A percentile compares a stretch with the other conserved stretches of the same genome.
Conservation (phyloP, 371 early-diverging fungal genomes). For the Racocetra persica region DNA sequence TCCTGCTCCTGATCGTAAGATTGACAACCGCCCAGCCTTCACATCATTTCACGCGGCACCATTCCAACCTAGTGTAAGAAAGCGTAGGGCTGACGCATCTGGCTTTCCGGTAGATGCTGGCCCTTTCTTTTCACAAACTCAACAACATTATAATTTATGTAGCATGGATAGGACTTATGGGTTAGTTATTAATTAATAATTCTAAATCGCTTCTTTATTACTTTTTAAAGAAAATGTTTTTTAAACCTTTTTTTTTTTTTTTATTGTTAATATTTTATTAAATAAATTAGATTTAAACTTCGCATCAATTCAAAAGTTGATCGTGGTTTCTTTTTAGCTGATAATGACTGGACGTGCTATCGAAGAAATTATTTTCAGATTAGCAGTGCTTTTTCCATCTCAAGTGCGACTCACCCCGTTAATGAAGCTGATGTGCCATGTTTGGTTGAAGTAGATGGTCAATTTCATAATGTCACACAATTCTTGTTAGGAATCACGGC, state of each 20-base stretch:
- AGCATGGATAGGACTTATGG: constrained; percentile 65
- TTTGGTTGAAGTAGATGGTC: constrained; percentile 59
- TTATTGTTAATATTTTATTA: too few relatives aligned
- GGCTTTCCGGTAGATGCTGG: constrained; percentile 47
- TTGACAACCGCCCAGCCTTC: too few relatives aligned
- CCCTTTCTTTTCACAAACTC: constrained; percentile 71
- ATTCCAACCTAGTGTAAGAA: not conserved
- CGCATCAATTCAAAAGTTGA: constrained; percentile 74
- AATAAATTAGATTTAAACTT: constrained; percentile 50
- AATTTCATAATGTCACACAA: constrained; percentile 59
- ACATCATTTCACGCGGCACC: not conserved
- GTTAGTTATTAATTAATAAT: constrained; percentile 46
- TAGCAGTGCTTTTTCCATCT: constrained; percentile 74
- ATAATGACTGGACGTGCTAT: constrained; percentile 93
- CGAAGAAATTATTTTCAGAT: constrained; percentile 95
- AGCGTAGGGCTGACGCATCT: constrained; percentile 37
- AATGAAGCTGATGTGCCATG: constrained; percentile 66
- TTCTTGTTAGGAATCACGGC: constrained; percentile 81
- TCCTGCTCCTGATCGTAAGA: constrained; percentile 19
- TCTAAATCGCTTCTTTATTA: not conserved
- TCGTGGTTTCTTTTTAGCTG: constrained; percentile 82
- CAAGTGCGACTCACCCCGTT: constrained; percentile 49
- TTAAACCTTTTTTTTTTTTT: too few relatives aligned
- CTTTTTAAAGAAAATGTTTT: too few relatives aligned
- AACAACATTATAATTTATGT: constrained; percentile 67